Conservation (phyloP, 805 yeast species). For the Saccharomycopsis microspora region DNA sequence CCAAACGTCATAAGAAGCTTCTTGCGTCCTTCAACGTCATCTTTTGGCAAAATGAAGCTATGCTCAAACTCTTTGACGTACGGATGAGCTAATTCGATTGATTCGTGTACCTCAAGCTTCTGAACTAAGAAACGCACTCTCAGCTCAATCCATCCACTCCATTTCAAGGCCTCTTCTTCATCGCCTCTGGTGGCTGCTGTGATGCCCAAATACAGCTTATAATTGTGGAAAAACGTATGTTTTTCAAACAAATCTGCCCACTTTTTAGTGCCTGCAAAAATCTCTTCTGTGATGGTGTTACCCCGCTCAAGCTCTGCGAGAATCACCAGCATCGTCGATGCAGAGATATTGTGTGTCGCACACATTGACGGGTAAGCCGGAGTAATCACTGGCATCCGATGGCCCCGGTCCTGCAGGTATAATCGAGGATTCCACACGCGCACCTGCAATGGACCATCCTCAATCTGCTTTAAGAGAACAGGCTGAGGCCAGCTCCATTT, state of each 20-base stretch:
- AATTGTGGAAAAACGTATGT: conserved; percentile 73
- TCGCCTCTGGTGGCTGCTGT: conserved; percentile 65
- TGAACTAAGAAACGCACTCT: conserved; percentile 71
- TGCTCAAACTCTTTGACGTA: conserved; percentile 66
- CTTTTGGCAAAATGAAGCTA: conserved; percentile 30
- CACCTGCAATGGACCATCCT: conserved; percentile 94
- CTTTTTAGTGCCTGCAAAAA: conserved; percentile 44
- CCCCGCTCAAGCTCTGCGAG: conserved; percentile 75
- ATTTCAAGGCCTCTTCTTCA: conserved; percentile 75
- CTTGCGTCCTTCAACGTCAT: conserved; percentile 42
- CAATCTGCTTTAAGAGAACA: conserved; percentile 81
- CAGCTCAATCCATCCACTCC: conserved; percentile 92
- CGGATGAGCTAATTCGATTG: conserved; percentile 82
- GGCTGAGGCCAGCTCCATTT: conserved; percentile 99
- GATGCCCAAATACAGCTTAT: conserved; percentile 78
- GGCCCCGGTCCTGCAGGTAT: conserved; percentile 81
- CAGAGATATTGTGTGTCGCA: conserved; percentile 92
- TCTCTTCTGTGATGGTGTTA: conserved; percentile 54
- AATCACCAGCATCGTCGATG: conserved; percentile 77
- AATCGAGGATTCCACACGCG: conserved; percentile 94
- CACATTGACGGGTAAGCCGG: conserved; percentile 99
- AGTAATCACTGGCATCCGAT: conserved; percentile 94
- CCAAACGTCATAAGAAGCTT: conserved; percentile 55
- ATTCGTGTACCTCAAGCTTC: conserved; percentile 68
- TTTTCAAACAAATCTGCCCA: conserved; percentile 73